phyloP scores from a whole-genome alignment of 352 stramenopile species.

The Phytophthora sp. region DNA sequence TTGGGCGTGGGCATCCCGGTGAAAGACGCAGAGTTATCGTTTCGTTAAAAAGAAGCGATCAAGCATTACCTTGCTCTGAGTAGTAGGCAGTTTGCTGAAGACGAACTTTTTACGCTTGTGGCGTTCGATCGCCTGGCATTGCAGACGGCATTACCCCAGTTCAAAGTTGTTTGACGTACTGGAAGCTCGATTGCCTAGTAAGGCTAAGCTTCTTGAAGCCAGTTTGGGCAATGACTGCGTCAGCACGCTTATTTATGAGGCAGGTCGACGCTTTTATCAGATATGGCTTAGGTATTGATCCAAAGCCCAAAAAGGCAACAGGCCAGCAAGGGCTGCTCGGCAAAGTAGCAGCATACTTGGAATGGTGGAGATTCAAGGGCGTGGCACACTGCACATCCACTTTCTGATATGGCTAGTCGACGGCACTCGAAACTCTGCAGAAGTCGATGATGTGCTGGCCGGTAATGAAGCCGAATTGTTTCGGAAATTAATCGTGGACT shows the following conservation, averaged over 20 bases:
- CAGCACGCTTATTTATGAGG: constrained; percentile 7
- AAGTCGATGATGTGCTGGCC: neutral
- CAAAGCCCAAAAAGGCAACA: neutral
- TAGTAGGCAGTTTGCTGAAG: neutral
- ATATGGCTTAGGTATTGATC: constrained; percentile 6
- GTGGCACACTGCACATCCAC: constrained; percentile 8
- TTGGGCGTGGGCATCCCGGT: neutral
- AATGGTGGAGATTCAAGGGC: constrained; percentile 8
- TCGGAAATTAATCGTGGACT: neutral
- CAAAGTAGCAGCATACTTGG: constrained; percentile 3
- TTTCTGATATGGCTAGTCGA: constrained; percentile 11
- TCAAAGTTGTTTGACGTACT: neutral
- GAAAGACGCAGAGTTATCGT: neutral
- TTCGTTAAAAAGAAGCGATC: neutral
- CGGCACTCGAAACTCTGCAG: neutral
- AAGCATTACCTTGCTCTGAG: neutral
- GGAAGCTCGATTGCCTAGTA: constrained; percentile 1
- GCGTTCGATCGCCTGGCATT: no score
- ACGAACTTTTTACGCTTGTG: neutral
- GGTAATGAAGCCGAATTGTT: neutral
- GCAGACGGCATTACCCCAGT: constrained; percentile 3
- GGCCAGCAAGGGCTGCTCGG: neutral
- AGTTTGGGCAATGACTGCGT: constrained; percentile 7
- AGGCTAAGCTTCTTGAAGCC: neutral
- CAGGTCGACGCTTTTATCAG: constrained; percentile 7